These are phyloP conservation scores for Ceriops decandra DNA, from an alignment of 345 rosid genomes.

Conservation along the genomic window DNA sequence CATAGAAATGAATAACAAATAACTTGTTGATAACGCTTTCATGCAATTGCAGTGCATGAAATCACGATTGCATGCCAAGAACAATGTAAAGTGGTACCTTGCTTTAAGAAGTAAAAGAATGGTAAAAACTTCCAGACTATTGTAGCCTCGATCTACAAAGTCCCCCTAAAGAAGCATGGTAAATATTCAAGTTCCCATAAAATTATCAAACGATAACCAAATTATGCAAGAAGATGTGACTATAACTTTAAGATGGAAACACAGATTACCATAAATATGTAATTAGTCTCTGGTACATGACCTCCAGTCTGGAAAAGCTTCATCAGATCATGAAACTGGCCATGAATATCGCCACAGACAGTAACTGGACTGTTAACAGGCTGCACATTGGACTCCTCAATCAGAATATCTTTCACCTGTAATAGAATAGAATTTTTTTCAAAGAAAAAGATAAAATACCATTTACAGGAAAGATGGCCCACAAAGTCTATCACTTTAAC, in stretches of 20 bases:
- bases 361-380: slow-evolving; percentile 99
- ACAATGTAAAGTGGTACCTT: slow-evolving; percentile 39
- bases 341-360: slow-evolving; percentile 98
- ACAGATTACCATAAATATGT: slow-evolving; percentile 77
- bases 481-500: no score
- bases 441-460: background rate
- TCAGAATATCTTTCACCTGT: slow-evolving; percentile 95
- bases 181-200: slow-evolving; percentile 8
- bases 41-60: no score
- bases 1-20: no score
- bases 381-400: slow-evolving; percentile 98
- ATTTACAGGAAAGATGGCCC: no score
- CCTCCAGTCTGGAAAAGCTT: slow-evolving; percentile 99
- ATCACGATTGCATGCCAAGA: background rate
- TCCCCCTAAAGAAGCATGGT: slow-evolving; percentile 57
- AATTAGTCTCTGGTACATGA: slow-evolving; percentile 95
- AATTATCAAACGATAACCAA: background rate
- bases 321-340: slow-evolving; percentile 99
- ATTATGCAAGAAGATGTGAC: slow-evolving; percentile 3
- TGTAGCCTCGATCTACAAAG: slow-evolving; percentile 94
- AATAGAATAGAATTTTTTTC: background rate
- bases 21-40: no score
- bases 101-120: slow-evolving; percentile 96
- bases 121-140: slow-evolving; percentile 94
- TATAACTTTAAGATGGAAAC: background rate